These are phyloP conservation scores for Fusarium proliferatum DNA, from an alignment of 2,329 filamentous ascomycete species.

Conservation along the genomic window DNA sequence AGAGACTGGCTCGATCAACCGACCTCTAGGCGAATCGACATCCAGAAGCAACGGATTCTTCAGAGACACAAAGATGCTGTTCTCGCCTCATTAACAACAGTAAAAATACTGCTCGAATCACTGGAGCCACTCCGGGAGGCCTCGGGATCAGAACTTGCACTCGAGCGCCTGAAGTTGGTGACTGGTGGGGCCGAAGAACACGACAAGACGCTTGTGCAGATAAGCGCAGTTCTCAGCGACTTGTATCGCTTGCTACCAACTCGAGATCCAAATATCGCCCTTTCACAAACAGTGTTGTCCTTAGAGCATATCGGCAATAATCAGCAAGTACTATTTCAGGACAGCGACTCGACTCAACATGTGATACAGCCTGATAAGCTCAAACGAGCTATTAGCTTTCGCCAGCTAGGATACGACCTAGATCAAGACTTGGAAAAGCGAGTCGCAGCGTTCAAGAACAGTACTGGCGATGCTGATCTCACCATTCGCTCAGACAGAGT, in stretches of 20 bases:
- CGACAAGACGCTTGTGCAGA: neutral
- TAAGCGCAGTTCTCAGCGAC: neutral
- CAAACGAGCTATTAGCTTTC: neutral
- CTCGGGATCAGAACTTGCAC: neutral
- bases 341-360: neutral
- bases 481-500: neutral
- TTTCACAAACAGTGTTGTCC: neutral
- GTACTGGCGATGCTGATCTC: neutral
- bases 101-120: neutral
- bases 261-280: neutral
- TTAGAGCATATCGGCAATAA: neutral
- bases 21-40: neutral
- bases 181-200: neutral
- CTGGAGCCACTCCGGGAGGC: neutral
- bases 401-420: neutral
- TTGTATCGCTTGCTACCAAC: neutral
- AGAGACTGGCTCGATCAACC: slow-evolving; percentile 2
- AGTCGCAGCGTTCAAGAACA: neutral
- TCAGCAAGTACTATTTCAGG: neutral
- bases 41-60: neutral
- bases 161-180: neutral
- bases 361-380: neutral
- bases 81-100: neutral
- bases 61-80: neutral
- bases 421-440: neutral